Conservation (phyloP, 164 flowering plant genomes). For the Piper longum region DNA sequence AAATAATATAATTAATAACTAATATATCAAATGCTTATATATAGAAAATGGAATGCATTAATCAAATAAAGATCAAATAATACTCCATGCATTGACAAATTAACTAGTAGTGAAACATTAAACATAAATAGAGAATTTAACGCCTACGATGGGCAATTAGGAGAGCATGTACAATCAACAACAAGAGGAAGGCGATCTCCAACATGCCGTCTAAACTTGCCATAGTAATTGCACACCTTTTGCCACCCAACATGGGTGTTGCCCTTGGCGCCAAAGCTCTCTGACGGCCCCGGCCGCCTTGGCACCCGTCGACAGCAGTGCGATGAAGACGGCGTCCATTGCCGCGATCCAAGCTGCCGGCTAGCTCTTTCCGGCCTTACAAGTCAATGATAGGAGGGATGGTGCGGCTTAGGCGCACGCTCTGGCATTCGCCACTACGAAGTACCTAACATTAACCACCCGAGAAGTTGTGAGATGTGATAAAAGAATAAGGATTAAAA, state of each 20-base stretch:
- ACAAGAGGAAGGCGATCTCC: no score
- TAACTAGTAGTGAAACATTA: no score
- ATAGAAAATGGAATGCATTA: no score
- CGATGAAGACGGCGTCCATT: slow-evolving; percentile 25
- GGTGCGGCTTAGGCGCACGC: slow-evolving; percentile 29
- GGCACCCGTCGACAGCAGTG: slow-evolving; percentile 29
- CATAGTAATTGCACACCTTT: slow-evolving; percentile 24
- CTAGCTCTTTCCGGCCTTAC: slow-evolving; percentile 1
- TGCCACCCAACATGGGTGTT: slow-evolving; percentile 29
- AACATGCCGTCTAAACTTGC: no score
- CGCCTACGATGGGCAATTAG: no score
- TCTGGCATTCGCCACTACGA: slow-evolving; percentile 25
- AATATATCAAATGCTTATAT: no score
- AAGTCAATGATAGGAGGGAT: slow-evolving; percentile 9
- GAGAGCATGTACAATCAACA: no score
- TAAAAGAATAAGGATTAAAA: neutral
- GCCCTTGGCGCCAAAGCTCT: slow-evolving; percentile 16
- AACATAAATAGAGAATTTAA: no score
- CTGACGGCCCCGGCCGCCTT: slow-evolving; percentile 29
- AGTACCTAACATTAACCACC: slow-evolving; percentile 14
- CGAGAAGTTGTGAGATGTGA: no score
- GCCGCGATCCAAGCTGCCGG: slow-evolving; percentile 7
- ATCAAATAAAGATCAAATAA: no score
- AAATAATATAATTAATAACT: no score
- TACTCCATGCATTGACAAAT: no score